Percentiles rank a stretch among this genome's conserved stretches.
phyloP scores from a whole-genome alignment of 140 eudicot genomes.

The Senecio squalidus region DNA sequence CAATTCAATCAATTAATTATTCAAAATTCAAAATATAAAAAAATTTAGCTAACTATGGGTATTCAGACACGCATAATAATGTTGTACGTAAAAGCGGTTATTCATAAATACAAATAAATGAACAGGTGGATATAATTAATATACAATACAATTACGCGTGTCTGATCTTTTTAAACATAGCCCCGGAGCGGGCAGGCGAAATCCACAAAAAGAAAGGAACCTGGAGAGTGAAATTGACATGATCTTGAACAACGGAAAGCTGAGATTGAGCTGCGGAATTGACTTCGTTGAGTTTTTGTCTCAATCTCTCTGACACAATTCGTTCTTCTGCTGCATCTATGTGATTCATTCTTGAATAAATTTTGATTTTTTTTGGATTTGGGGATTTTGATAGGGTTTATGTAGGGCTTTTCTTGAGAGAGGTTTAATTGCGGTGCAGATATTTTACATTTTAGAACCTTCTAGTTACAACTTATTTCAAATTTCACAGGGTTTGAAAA shows the following conservation, averaged over 20 bases:
- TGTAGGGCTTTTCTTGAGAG: neutral
- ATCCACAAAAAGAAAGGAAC: constrained; percentile 17
- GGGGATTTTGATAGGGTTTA: constrained; percentile 6
- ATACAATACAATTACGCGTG: too few species aligned
- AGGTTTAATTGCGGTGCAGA: neutral
- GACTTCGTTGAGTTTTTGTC: constrained; percentile 73
- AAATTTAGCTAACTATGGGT: too few species aligned
- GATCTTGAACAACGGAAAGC: constrained; percentile 63
- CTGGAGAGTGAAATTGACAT: constrained; percentile 93
- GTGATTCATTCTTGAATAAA: constrained; percentile 57
- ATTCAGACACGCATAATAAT: too few species aligned
- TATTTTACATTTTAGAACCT: too few species aligned
- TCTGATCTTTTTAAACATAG: too few species aligned
- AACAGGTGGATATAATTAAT: too few species aligned
- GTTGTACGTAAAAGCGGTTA: too few species aligned
- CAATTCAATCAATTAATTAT: constrained; percentile 4
- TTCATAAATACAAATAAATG: too few species aligned
- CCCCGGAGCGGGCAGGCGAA: too few species aligned
- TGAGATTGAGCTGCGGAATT: constrained; percentile 78
- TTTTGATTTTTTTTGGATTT: neutral
- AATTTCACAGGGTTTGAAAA: too few species aligned
- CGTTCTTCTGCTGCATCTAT: constrained; percentile 71
- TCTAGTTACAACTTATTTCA: too few species aligned
- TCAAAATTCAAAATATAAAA: too few species aligned
- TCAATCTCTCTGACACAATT: constrained; percentile 62